Evolutionary conservation across 768 basidiomycete species (phyloP).

Genomic region (Lactifluus subvellereus): DNA sequence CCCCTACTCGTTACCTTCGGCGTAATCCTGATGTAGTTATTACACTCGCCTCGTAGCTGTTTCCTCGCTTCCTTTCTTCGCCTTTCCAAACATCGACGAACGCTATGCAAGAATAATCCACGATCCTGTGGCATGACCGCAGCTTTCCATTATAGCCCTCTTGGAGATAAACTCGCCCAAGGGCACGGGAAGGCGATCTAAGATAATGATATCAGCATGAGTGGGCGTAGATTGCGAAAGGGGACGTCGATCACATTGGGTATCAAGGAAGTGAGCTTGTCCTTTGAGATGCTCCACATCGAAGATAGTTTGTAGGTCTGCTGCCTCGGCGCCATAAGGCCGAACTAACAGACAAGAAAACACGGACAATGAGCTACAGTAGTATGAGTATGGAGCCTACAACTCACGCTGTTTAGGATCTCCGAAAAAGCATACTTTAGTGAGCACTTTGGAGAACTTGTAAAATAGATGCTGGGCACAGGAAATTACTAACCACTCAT

Average conservation of each 20-base stretch:
- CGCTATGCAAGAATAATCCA: slow-evolving; percentile 33
- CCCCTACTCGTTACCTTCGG: neutral
- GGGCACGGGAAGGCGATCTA: slow-evolving; percentile 48
- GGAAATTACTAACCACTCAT: neutral
- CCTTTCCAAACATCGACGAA: slow-evolving; percentile 42
- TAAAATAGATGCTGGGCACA: slow-evolving; percentile 39
- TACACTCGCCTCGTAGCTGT: neutral
- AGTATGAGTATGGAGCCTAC: too few species aligned
- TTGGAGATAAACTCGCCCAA: slow-evolving; percentile 47
- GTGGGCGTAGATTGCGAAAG: neutral
- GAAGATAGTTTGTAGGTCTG: slow-evolving; percentile 42
- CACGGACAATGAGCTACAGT: neutral
- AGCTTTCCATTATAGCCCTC: slow-evolving; percentile 37
- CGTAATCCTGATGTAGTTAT: neutral
- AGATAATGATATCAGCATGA: neutral
- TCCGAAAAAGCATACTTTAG: slow-evolving; percentile 48
- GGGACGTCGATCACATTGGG: slow-evolving; percentile 36
- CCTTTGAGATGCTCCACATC: slow-evolving; percentile 39
- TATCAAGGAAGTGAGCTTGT: slow-evolving; percentile 38
- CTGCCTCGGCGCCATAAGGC: slow-evolving; percentile 43
- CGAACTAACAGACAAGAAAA: slow-evolving; percentile 36
- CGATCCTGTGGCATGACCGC: slow-evolving; percentile 35
- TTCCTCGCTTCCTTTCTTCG: slow-evolving; percentile 34
- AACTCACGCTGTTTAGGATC: slow-evolving; percentile 48
- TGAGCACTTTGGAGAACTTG: slow-evolving; percentile 34